phyloP scores from a whole-genome alignment of 139 green algal genomes.

The Edaphochlamys debaryana region DNA sequence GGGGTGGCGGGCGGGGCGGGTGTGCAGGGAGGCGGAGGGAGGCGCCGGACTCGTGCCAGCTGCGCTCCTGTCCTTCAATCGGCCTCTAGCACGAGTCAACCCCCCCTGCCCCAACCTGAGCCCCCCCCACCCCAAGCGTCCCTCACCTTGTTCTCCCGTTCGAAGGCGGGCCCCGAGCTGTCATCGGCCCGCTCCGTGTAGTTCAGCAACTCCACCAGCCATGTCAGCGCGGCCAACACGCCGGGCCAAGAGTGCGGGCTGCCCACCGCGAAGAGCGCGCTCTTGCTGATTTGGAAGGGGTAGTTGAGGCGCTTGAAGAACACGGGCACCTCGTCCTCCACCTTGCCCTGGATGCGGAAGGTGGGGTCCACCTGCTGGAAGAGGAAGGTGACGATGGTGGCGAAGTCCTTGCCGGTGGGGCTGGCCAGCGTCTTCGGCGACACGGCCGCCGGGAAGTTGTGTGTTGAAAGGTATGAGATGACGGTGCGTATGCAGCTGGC shows the following conservation, averaged over 20 bases:
- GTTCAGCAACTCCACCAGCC: slow-evolving; percentile 93
- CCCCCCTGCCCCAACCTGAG: too few relatives aligned
- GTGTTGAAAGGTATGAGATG: slow-evolving; percentile 84
- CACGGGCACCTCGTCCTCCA: slow-evolving; percentile 87
- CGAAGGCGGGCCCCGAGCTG: slow-evolving; percentile 3
- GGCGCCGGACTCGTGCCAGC: too few relatives aligned
- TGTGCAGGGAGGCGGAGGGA: too few relatives aligned
- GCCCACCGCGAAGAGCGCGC: slow-evolving; percentile 89
- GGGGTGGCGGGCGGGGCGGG: too few relatives aligned
- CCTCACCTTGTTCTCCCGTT: slow-evolving; percentile 37
- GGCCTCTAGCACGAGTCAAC: too few relatives aligned
- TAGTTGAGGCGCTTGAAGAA: slow-evolving; percentile 96
- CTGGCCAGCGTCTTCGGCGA: slow-evolving; percentile 83
- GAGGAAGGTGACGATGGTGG: slow-evolving; percentile 89
- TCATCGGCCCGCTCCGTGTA: slow-evolving; percentile 83
- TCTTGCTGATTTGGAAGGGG: slow-evolving; percentile 94
- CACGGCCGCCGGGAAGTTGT: slow-evolving; percentile 85
- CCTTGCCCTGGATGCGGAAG: slow-evolving; percentile 76
- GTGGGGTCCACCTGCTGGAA: slow-evolving; percentile 84
- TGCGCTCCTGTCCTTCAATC: too few relatives aligned
- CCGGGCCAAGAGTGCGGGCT: slow-evolving; percentile 93
- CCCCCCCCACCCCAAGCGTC: too few relatives aligned
- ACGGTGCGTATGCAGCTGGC: slow-evolving; percentile 76
- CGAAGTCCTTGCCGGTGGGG: slow-evolving; percentile 94
- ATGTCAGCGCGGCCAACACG: slow-evolving; percentile 87